Evolutionary conservation across 176 grass and related monocot species (phyloP).

Genomic region (Puccinellia tenuiflora): DNA sequence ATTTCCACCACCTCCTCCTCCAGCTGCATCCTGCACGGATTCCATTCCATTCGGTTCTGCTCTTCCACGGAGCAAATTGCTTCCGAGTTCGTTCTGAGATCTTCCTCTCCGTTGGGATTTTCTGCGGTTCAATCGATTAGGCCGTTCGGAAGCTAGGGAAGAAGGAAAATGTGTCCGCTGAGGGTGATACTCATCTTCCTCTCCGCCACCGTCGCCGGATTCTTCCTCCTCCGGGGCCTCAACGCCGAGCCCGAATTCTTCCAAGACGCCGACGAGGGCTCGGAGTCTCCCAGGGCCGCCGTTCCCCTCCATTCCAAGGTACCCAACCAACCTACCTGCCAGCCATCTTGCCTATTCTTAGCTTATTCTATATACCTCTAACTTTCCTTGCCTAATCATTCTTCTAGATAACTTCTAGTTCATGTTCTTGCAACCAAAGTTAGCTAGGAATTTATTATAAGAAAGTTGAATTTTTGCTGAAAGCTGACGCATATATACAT

Average conservation of each 20-base stretch:
- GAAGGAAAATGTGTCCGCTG: slow-evolving; percentile 67
- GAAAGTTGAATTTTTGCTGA: not conserved
- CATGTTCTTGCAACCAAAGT: not conserved
- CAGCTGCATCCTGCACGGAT: not conserved
- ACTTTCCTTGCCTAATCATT: not conserved
- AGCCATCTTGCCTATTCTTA: not conserved
- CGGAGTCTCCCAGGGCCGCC: slow-evolving; percentile 14
- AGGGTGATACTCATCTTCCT: slow-evolving; percentile 91
- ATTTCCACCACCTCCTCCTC: not conserved
- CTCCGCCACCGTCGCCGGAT: slow-evolving; percentile 95
- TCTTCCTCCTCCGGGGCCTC: slow-evolving; percentile 77
- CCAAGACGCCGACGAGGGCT: not conserved
- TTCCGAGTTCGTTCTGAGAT: not conserved
- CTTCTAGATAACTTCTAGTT: not conserved
- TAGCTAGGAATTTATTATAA: not conserved
- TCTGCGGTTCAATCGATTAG: not conserved
- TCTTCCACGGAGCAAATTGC: not conserved
- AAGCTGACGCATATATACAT: not conserved
- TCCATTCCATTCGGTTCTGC: not conserved
- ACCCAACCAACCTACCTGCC: not conserved
- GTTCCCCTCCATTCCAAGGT: slow-evolving; percentile 46
- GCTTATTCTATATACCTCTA: not conserved
- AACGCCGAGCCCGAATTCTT: slow-evolving; percentile 39
- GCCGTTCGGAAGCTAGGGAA: not conserved
- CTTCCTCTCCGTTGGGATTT: not conserved